Conservation (phyloP, 2,329 filamentous ascomycete genomes). For the Metarhizium album region DNA sequence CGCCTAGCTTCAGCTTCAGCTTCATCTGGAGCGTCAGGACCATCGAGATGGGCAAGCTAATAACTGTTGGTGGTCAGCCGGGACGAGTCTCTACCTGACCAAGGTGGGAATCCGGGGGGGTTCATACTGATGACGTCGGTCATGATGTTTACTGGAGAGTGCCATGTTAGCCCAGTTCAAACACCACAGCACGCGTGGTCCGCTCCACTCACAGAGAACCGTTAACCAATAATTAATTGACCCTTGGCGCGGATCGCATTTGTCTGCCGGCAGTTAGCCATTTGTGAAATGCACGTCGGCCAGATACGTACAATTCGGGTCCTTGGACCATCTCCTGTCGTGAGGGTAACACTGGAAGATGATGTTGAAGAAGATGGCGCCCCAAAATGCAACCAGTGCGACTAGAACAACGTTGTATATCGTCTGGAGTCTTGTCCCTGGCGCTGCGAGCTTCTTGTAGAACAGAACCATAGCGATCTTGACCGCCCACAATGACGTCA, state of each 20-base stretch:
- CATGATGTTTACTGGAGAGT: background rate
- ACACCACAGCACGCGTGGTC: background rate
- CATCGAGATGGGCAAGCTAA: conserved; percentile 24
- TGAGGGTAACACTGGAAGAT: conserved; percentile 28
- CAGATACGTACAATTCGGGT: conserved; percentile 12
- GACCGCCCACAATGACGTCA: conserved; percentile 29
- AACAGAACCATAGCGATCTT: conserved; percentile 30
- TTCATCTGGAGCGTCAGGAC: conserved; percentile 24
- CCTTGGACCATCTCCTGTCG: conserved; percentile 19
- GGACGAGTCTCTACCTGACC: background rate
- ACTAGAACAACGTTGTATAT: conserved; percentile 26
- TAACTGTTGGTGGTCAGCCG: conserved; percentile 10
- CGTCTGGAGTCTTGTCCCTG: conserved; percentile 22
- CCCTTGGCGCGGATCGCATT: background rate
- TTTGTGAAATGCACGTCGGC: background rate
- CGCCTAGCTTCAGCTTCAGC: conserved; percentile 21
- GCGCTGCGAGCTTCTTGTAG: conserved; percentile 28
- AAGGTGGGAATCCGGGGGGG: background rate
- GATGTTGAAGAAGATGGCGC: conserved; percentile 26
- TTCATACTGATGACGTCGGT: background rate
- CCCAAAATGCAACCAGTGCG: conserved; percentile 19
- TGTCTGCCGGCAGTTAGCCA: background rate
- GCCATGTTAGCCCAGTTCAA: background rate
- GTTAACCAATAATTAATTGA: background rate
- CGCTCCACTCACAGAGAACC: background rate